A percentile compares a stretch with the other conserved stretches of the same genome.
These are phyloP conservation scores for Neurospora sp. DNA, from an alignment of 2,329 filamentous ascomycete genomes.

Conservation along the genomic window DNA sequence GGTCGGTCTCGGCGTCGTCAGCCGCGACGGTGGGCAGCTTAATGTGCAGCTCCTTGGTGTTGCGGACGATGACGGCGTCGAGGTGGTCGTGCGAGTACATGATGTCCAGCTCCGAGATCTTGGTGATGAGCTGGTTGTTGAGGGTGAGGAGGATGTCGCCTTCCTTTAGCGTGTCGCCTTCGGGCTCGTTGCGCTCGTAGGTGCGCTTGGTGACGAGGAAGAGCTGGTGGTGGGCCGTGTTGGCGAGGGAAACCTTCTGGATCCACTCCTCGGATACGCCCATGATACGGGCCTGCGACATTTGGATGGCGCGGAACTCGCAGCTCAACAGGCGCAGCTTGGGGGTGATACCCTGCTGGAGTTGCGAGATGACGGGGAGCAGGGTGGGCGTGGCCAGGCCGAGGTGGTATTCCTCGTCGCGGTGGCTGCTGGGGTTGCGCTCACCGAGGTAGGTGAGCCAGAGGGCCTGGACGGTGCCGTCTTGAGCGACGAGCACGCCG, in stretches of 20 bases:
- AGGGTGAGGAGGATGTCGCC: conserved; percentile 87
- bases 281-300: conserved; percentile 96
- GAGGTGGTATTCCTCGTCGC: conserved; percentile 94
- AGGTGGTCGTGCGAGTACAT: conserved; percentile 88
- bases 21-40: conserved; percentile 78
- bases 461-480: conserved; percentile 86
- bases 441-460: conserved; percentile 98
- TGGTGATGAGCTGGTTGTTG: conserved; percentile 86
- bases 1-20: conserved; percentile 83
- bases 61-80: conserved; percentile 77
- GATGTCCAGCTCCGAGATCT: conserved; percentile 83
- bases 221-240: conserved; percentile 86
- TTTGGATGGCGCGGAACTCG: conserved; percentile 89
- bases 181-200: conserved; percentile 40
- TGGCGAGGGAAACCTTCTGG: conserved; percentile 74
- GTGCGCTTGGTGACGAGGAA: conserved; percentile 91
- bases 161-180: conserved; percentile 58
- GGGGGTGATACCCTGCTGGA: conserved; percentile 69
- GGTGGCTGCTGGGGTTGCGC: conserved; percentile 63
- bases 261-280: conserved; percentile 96
- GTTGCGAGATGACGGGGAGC: conserved; percentile 77
- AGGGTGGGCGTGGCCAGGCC: conserved; percentile 83
- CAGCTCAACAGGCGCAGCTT: conserved; percentile 85
- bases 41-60: conserved; percentile 68
- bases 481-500: conserved; percentile 79